These are phyloP conservation scores for Candida silvicultrix DNA, from an alignment of 805 yeast genomes.

Conservation along the genomic window DNA sequence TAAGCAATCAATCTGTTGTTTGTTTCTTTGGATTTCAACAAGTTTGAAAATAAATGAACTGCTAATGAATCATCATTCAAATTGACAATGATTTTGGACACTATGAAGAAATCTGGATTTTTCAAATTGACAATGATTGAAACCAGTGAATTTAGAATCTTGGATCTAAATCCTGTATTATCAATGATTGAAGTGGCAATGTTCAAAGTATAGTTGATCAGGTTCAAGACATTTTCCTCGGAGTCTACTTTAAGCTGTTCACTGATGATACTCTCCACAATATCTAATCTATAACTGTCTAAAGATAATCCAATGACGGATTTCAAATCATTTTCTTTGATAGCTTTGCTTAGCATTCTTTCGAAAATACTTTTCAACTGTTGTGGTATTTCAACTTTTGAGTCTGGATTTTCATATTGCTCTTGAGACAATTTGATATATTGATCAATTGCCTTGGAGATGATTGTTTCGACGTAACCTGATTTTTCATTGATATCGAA, in stretches of 20 bases:
- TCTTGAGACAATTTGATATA: slow-evolving; percentile 64
- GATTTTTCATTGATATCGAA: slow-evolving; percentile 70
- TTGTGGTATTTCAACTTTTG: slow-evolving; percentile 39
- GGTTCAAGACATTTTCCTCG: slow-evolving; percentile 46
- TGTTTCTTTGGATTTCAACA: slow-evolving; percentile 37
- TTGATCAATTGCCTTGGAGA: slow-evolving; percentile 84
- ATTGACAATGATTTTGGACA: slow-evolving; percentile 83
- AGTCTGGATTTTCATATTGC: slow-evolving; percentile 30
- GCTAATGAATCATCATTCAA: slow-evolving; percentile 75
- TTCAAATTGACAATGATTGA: slow-evolving; percentile 48
- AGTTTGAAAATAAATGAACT: slow-evolving; percentile 54
- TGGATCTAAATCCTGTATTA: slow-evolving; percentile 59
- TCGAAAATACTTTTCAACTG: slow-evolving; percentile 71
- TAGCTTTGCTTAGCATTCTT: slow-evolving; percentile 79
- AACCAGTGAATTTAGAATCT: slow-evolving; percentile 58
- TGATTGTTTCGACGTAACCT: slow-evolving; percentile 91
- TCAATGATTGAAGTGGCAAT: slow-evolving; percentile 64
- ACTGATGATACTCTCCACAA: slow-evolving; percentile 54
- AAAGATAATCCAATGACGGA: slow-evolving; percentile 87
- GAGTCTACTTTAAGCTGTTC: slow-evolving; percentile 30
- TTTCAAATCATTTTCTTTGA: slow-evolving; percentile 60
- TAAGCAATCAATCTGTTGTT: slow-evolving; percentile 57
- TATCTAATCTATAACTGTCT: slow-evolving; percentile 82
- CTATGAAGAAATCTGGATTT: slow-evolving; percentile 73
- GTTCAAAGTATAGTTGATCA: slow-evolving; percentile 70